Base-by-base conservation (phyloP, 352 stramenopile genomes). In the Globisporangium canariense region DNA sequence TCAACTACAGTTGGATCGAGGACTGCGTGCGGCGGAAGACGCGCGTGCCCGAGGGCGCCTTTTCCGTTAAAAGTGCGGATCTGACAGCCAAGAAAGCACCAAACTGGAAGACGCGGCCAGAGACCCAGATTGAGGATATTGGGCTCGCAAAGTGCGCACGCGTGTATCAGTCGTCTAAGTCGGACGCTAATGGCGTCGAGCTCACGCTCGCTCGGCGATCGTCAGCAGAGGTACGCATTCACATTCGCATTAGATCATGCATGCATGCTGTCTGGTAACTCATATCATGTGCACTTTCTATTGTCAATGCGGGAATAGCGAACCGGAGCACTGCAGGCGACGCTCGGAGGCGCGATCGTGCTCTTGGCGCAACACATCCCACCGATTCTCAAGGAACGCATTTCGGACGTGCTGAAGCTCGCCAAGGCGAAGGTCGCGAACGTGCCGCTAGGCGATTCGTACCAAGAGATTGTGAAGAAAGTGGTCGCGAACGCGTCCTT, bases 1-100 rank as follows among this genome's bases (percentile, higher is more conserved):
- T 96, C 38, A 91, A 76, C 50, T 90, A 89, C 67, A 78, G 65
- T 32, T 96, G 87, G 87, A 86, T 96, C 62, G 83, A 96, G 67
- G 84, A 94, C 59, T 94, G 82, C 53, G 71, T 93, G 20, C 69
- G 68, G 5, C 74, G 73, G 13, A 87, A 89, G 41, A 73, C 62
- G 46, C 71, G 72, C 20, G 75, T 91, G 0, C 71, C 75, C 8
- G 87, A 95, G 72, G 73, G 65, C 5, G 61, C 70, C 38, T 91
- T 88, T 68, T 67, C 71, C 50, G 65, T 63, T 11, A 63, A 46
- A 20, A 51, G 25, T n/a, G 25, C 49, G 3, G 53, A 49, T 28
- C 25, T 38, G 4, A 52, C 49, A 16, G 20, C 22, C 1, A 59
- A 50, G 64, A 75, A 30, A 32, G 57, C 46, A 58, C 65, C 45